Conservation (phyloP, 2,329 filamentous ascomycete genomes). For the Claviceps capensis region DNA sequence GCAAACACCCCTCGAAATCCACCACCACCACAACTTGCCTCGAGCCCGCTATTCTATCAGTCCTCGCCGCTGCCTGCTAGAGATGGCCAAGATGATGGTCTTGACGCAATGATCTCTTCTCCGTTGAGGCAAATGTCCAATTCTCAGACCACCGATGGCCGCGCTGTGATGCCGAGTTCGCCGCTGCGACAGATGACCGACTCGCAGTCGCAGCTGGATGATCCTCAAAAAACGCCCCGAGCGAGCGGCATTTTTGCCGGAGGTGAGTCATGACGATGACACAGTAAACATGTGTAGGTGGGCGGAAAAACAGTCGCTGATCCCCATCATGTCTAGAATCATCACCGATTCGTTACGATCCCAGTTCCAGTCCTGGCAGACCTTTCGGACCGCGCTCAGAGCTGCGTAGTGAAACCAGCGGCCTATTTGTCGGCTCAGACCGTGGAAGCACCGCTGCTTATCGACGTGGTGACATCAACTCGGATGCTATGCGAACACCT, state of each 20-base stretch:
- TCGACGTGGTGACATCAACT: conserved; percentile 76
- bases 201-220: conserved; percentile 34
- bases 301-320: conserved; percentile 6
- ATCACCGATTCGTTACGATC: conserved; percentile 80
- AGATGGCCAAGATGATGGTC: conserved; percentile 14
- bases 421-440: conserved; percentile 63
- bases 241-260: conserved; percentile 47
- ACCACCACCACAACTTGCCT: conserved; percentile 41
- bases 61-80: conserved; percentile 26
- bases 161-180: conserved; percentile 37
- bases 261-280: conserved; percentile 33
- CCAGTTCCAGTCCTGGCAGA: conserved; percentile 76
- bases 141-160: conserved; percentile 34
- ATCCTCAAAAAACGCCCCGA: conserved; percentile 55
- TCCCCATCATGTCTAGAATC: conserved; percentile 46
- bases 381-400: conserved; percentile 51
- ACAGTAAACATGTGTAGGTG: not conserved
- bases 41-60: conserved; percentile 71
- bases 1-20: conserved; percentile 31
- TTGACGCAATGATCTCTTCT: conserved; percentile 31
- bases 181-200: conserved; percentile 46
- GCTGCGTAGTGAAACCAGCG: conserved; percentile 70
- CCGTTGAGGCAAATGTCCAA: conserved; percentile 44
- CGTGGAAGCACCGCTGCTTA: conserved; percentile 35
- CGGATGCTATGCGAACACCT: conserved; percentile 51